Base-by-base conservation (phyloP, 805 yeast species). In the Candida sonorensis region DNA sequence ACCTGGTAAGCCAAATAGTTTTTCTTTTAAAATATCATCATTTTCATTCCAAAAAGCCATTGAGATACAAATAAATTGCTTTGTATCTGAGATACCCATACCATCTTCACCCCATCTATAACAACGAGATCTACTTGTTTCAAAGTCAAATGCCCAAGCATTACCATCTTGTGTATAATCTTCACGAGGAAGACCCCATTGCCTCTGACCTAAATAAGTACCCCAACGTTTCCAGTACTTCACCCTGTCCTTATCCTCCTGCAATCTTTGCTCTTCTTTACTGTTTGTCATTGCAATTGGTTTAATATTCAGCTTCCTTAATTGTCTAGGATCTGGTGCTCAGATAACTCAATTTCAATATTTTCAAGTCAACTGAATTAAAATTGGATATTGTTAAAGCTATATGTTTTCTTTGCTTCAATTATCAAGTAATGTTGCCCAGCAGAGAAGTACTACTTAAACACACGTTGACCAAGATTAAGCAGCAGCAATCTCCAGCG, bases 61-160 rank as follows among this genome's bases (percentile, higher is more conserved):
- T n/a, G 82, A 71, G 45, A 84, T 57, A 53, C 90, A 80, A 20
- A 84, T 62, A 44, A 73, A 57, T 51, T 84, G 95, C 50, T 81
- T 86, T 40, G 82, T 75, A 53, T 87, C 97, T 40, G 83, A 73
- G 14, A 84, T 80, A 30, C 97, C 94, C 45, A 87, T 62, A 2
- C 97, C 97, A 54, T 87, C 96, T 56, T 88, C 97, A 26, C 95
- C 95, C 97, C 97, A 87, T 27, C 97, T 67, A 55, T 82, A 87
- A 10, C 84, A 75, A 43, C 97, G 65, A 15, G 87, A 73, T 38
- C 76, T 67, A 2, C 94, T 81, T 39, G 84, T 86, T 38, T 84
- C 94, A 54, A 85, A 86, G 7, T 94, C 84, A 58, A 87, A 87
- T 23, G 75, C 68, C 97, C 97, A 87, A 4, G 95, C 95, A 45